phyloP scores from a whole-genome alignment of 495 filamentous ascomycete species.

The Neurospora sp. region DNA sequence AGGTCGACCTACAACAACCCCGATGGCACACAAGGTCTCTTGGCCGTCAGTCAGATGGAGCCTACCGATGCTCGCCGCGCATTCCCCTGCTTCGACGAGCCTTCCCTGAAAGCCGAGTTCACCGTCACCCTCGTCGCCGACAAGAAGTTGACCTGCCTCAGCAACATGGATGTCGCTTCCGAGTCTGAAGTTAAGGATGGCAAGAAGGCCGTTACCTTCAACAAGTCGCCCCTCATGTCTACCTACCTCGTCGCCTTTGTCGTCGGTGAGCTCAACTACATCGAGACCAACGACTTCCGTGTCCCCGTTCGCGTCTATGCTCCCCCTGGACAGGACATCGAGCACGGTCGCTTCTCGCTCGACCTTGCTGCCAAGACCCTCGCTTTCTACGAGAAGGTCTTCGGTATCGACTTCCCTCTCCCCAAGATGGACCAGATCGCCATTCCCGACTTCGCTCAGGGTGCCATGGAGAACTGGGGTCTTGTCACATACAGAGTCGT shows the following conservation, averaged over 20 bases:
- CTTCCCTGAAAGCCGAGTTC: slow-evolving; percentile 63
- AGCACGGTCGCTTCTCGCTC: slow-evolving; percentile 60
- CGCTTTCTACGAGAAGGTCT: slow-evolving; percentile 68
- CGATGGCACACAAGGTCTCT: slow-evolving; percentile 50
- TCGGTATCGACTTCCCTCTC: slow-evolving; percentile 56
- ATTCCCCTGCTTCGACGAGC: slow-evolving; percentile 74
- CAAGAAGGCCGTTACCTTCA: slow-evolving; percentile 66
- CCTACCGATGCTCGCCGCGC: slow-evolving; percentile 65
- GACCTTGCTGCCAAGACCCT: slow-evolving; percentile 58
- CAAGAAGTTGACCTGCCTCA: slow-evolving; percentile 62
- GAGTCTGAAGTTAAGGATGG: slow-evolving; percentile 49
- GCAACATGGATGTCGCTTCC: slow-evolving; percentile 69
- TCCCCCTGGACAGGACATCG: slow-evolving; percentile 51
- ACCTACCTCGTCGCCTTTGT: slow-evolving; percentile 71
- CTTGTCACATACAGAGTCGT: slow-evolving; percentile 90
- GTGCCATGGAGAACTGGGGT: slow-evolving; percentile 99
- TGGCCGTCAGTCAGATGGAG: slow-evolving; percentile 79
- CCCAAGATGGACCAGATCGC: slow-evolving; percentile 98
- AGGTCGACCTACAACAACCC: slow-evolving; percentile 61
- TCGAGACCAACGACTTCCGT: slow-evolving; percentile 65
- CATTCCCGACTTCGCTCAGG: slow-evolving; percentile 85
- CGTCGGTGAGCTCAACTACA: slow-evolving; percentile 64
- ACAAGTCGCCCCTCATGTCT: slow-evolving; percentile 65
- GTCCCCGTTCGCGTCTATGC: slow-evolving; percentile 64
- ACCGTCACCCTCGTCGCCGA: slow-evolving; percentile 66